A percentile compares a stretch with the other conserved stretches of the same genome.
Conservation (phyloP, 306 rosid species). For the Prinsepia uniflora region DNA sequence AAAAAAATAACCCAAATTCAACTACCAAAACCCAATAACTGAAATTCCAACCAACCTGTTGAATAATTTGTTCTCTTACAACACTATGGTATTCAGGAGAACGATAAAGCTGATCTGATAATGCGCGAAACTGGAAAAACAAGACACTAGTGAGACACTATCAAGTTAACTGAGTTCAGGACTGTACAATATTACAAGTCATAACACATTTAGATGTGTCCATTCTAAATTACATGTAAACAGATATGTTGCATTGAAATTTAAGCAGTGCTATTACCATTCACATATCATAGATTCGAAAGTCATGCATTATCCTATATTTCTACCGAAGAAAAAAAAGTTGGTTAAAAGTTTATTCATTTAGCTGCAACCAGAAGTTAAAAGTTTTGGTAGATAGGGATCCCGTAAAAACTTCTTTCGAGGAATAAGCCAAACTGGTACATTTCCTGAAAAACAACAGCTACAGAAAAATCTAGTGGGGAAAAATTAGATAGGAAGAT, state of each 20-base stretch:
- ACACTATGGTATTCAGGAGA: conserved; percentile 70
- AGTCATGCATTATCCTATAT: neutral
- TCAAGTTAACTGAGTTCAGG: conserved; percentile 3
- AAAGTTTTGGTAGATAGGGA: no score
- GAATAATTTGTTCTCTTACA: conserved; percentile 76
- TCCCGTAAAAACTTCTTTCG: no score
- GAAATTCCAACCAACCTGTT: conserved; percentile 56
- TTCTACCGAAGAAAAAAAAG: no score
- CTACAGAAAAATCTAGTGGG: no score
- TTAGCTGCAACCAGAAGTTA: no score
- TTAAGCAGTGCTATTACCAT: neutral
- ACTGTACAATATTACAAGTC: neutral
- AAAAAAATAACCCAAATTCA: conserved; percentile 14
- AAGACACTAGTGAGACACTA: conserved; percentile 26
- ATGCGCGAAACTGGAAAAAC: conserved; percentile 77
- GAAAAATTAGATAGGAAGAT: no score
- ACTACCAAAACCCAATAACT: conserved; percentile 5
- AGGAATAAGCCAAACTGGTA: no score
- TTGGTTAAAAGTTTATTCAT: no score
- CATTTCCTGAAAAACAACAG: no score
- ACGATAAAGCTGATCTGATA: conserved; percentile 94
- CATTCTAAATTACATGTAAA: neutral
- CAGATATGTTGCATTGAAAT: neutral
- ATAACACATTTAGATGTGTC: neutral
- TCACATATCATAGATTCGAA: neutral